A percentile compares a stretch with the other conserved stretches of the same genome.
Evolutionary conservation across 1,139 yeast genomes (phyloP).

Genomic region (Geotrichum siamense): DNA sequence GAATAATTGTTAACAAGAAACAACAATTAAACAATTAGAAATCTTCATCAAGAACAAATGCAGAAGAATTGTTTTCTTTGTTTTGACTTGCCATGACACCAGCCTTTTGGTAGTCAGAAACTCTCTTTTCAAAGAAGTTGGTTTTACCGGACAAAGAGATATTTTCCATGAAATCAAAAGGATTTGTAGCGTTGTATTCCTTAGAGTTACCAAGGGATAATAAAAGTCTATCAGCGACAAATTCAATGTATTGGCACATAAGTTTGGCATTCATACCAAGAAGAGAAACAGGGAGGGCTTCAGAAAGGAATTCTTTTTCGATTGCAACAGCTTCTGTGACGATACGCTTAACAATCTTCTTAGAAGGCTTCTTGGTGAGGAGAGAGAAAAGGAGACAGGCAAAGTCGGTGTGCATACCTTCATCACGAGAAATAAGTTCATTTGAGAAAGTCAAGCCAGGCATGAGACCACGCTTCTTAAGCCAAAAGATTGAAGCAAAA

Average conservation of each 20-base stretch:
- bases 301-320: slow-evolving; percentile 90
- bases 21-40: too few relatives aligned
- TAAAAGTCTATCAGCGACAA: slow-evolving; percentile 90
- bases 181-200: slow-evolving; percentile 80
- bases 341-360: slow-evolving; percentile 69
- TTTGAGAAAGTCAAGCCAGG: slow-evolving; percentile 97
- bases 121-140: slow-evolving; percentile 98
- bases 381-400: slow-evolving; percentile 94
- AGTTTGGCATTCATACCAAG: slow-evolving; percentile 88
- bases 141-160: slow-evolving; percentile 97
- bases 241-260: slow-evolving; percentile 97
- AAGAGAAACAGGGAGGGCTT: slow-evolving; percentile 83
- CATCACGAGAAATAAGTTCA: slow-evolving; percentile 95
- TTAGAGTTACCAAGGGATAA: slow-evolving; percentile 86
- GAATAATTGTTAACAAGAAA: too few relatives aligned
- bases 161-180: slow-evolving; percentile 98
- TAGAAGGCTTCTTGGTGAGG: slow-evolving; percentile 79
- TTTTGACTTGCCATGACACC: slow-evolving; percentile 78
- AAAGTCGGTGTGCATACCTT: slow-evolving; percentile 97
- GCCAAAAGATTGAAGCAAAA: slow-evolving; percentile 96
- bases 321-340: slow-evolving; percentile 92
- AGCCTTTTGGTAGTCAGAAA: slow-evolving; percentile 97
- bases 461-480: slow-evolving; percentile 95
- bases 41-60: slow-evolving; percentile 42
- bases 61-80: slow-evolving; percentile 40